A percentile compares a stretch with the other conserved stretches of the same genome.
These are phyloP conservation scores for Hortaea werneckii DNA, from an alignment of 2,329 filamentous ascomycete genomes.

Conservation along the genomic window DNA sequence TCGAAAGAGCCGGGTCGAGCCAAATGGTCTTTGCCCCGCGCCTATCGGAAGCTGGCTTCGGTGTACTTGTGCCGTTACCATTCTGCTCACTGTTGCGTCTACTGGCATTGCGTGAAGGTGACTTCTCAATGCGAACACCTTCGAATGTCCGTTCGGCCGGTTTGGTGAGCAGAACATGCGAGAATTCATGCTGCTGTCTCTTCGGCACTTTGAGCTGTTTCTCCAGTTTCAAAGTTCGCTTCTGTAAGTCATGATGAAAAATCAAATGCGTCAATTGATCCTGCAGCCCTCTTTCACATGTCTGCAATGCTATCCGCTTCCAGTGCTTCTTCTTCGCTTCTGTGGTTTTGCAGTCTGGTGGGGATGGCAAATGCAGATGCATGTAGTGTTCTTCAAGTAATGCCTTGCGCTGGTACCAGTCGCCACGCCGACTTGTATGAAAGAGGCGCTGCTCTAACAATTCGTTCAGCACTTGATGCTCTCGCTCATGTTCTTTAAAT, in stretches of 20 bases:
- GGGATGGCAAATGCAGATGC: conserved; percentile 47
- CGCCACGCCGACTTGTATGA: conserved; percentile 71
- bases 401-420: conserved; percentile 94
- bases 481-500: conserved; percentile 67
- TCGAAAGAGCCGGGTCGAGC: conserved; percentile 51
- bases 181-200: conserved; percentile 84
- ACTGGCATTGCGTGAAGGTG: conserved; percentile 9
- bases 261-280: conserved; percentile 85
- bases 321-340: conserved; percentile 70
- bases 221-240: conserved; percentile 84
- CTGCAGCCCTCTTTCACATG: conserved; percentile 78
- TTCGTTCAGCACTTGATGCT: conserved; percentile 64
- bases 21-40: conserved; percentile 68
- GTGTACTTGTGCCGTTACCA: conserved; percentile 29
- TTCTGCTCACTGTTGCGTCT: conserved; percentile 23
- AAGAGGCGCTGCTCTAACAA: conserved; percentile 75
- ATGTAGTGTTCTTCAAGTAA: conserved; percentile 94
- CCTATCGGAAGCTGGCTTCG: conserved; percentile 1
- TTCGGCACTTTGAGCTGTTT: conserved; percentile 72
- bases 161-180: conserved; percentile 67
- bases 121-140: conserved; percentile 59
- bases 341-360: conserved; percentile 33
- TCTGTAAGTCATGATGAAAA: conserved; percentile 89
- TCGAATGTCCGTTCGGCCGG: conserved; percentile 65
- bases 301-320: conserved; percentile 64